Base-by-base conservation (phyloP, 2,329 filamentous ascomycete species). In the Coniochaeta sp. region DNA sequence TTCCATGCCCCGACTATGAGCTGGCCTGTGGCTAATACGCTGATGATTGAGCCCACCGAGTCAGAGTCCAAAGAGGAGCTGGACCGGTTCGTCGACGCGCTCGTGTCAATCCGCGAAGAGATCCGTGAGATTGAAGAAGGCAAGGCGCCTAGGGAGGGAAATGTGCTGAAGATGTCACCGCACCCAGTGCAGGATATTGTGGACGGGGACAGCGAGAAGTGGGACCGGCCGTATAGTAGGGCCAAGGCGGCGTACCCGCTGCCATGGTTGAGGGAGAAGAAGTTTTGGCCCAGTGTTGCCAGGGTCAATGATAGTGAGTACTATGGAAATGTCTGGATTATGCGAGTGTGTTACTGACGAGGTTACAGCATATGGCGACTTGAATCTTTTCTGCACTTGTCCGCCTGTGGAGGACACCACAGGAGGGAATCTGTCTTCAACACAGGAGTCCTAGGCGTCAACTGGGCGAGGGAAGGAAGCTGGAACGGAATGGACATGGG, bases 1-100 rank as follows among this genome's bases (percentile, higher is more conserved):
- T 98, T 98, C 84, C 93, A 98, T 75, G 90, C 93, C 1, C 93
- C 93, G 0, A 98, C 93, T 58, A 97, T 98, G 93, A 92, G 88
- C 72, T 97, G 91, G 90, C 93, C 93, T 1, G 92, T 98, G 2
- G 84, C 91, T 58, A 96, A 96, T 76, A 97, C 93, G 0, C 85
- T 98, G 52, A 98, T 98, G 93, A 96, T 98, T 65, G 93, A 98
- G 79, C 93, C 93, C 2, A 98, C 93, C 0, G 93, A 97, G 77
- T 93, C 89, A 16, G 93, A 98, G 79, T 90, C 85, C 75, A 93
- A 95, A 73, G 89, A 89, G 63, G 93, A 98, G 79, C 84, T 98
- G 2, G 93, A 97, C 74, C 88, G 93, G 24, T 97, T 97, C 80
- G 90, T 92, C 63, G 89, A 97, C 65, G 91, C 93, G 0, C 79